Conservation (phyloP, 75 land plant species). For the Sequoiadendron giganteum region DNA sequence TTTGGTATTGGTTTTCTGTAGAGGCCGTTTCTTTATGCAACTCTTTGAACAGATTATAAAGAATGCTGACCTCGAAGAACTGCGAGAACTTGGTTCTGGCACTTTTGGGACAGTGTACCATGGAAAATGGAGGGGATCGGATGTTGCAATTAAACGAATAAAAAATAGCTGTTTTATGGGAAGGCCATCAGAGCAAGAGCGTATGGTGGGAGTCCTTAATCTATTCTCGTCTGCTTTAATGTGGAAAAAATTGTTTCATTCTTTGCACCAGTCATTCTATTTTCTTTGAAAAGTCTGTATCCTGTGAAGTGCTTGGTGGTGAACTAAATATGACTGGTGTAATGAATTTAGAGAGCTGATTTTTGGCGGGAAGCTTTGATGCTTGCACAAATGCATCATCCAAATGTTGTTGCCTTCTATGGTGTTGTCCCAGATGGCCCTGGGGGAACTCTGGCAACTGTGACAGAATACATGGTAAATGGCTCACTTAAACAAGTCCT, state of each 20-base stretch:
- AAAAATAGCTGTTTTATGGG: slow-evolving; percentile 91
- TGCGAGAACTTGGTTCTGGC: slow-evolving; percentile 91
- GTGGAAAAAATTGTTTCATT: neutral
- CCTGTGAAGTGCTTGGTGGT: neutral
- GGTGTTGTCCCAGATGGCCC: slow-evolving; percentile 96
- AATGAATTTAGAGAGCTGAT: slow-evolving; percentile 54
- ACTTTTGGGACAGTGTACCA: slow-evolving; percentile 95
- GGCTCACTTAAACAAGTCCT: slow-evolving; percentile 86
- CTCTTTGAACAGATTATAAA: slow-evolving; percentile 65
- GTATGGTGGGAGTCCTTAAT: slow-evolving; percentile 53
- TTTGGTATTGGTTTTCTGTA: neutral
- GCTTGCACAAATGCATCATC: slow-evolving; percentile 88
- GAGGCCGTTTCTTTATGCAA: neutral
- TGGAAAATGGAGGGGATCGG: slow-evolving; percentile 96
- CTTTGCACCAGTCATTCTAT: neutral
- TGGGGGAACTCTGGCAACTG: slow-evolving; percentile 93
- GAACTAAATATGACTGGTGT: neutral
- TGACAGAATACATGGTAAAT: slow-evolving; percentile 94
- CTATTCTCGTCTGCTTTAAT: neutral
- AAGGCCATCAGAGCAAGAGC: slow-evolving; percentile 74
- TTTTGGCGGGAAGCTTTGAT: slow-evolving; percentile 92
- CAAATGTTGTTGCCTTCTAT: slow-evolving; percentile 95
- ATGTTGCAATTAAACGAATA: slow-evolving; percentile 97
- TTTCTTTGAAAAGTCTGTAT: slow-evolving; percentile 8
- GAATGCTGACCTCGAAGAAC: slow-evolving; percentile 85